phyloP scores from a whole-genome alignment of 2,329 filamentous ascomycete genomes.

The Ascochyta lentis region DNA sequence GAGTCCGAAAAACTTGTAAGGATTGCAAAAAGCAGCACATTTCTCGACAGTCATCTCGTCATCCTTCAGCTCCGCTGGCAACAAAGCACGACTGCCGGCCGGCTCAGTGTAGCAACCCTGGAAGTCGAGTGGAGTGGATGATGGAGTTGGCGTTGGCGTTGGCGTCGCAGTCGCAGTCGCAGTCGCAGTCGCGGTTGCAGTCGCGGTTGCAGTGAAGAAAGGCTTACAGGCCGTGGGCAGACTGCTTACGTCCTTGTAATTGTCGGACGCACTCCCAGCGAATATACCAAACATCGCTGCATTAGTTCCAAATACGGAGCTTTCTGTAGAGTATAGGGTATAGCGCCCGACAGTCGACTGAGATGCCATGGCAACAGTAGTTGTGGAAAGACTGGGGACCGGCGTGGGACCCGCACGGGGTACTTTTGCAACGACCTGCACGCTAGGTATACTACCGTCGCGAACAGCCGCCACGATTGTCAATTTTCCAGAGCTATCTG shows the following conservation, averaged over 20 bases:
- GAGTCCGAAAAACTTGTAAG: conserved; percentile 31
- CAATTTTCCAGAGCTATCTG: conserved; percentile 39
- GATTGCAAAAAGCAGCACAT: conserved; percentile 29
- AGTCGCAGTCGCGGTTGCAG: neutral
- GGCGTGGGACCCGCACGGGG: conserved; percentile 28
- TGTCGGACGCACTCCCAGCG: conserved; percentile 26
- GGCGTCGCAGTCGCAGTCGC: neutral
- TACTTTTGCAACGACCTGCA: conserved; percentile 32
- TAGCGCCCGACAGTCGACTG: conserved; percentile 34
- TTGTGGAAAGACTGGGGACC: conserved; percentile 33
- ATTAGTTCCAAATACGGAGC: conserved; percentile 21
- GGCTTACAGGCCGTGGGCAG: conserved; percentile 26
- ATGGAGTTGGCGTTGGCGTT: conserved; percentile 10
- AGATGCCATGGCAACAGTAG: conserved; percentile 32
- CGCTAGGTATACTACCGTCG: conserved; percentile 18
- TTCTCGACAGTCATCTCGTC: conserved; percentile 29
- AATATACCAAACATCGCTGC: conserved; percentile 31
- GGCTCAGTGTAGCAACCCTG: conserved; percentile 35
- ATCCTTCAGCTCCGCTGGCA: conserved; percentile 14
- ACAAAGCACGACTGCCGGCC: conserved; percentile 22
- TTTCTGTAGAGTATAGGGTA: conserved; percentile 33
- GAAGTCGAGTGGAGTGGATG: conserved; percentile 20
- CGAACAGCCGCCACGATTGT: conserved; percentile 37
- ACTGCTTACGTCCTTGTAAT: conserved; percentile 25
- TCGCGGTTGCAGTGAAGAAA: conserved; percentile 16